A percentile compares a stretch with the other conserved stretches of the same genome.
These are phyloP conservation scores for Didymosphaeria variabile DNA, from an alignment of 2,329 filamentous ascomycete species.

Conservation along the genomic window DNA sequence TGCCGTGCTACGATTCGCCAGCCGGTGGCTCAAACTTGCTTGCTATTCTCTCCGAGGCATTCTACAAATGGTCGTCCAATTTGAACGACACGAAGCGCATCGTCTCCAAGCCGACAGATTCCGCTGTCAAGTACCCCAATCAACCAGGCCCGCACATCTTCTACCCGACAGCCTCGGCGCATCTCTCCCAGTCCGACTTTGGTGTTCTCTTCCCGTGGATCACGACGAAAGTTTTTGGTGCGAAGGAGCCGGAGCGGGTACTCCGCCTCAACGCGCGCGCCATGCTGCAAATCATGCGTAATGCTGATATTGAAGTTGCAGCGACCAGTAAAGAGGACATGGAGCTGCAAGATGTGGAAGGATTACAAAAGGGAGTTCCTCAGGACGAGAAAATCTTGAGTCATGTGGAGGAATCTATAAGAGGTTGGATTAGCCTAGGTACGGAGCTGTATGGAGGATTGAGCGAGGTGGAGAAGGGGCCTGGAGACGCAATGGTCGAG, in stretches of 20 bases:
- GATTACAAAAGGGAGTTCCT: slow-evolving; percentile 16
- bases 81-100: slow-evolving; percentile 73
- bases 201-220: slow-evolving; percentile 80
- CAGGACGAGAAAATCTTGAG: slow-evolving; percentile 47
- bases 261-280: slow-evolving; percentile 84
- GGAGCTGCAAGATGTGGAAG: slow-evolving; percentile 45
- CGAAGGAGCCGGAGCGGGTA: slow-evolving; percentile 78
- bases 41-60: slow-evolving; percentile 77
- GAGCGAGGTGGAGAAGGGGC: slow-evolving; percentile 19
- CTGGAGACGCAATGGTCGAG: slow-evolving; percentile 43
- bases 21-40: slow-evolving; percentile 67
- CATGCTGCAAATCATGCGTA: slow-evolving; percentile 75
- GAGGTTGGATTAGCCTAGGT: slow-evolving; percentile 47
- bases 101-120: slow-evolving; percentile 66
- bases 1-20: slow-evolving; percentile 70
- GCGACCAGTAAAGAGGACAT: slow-evolving; percentile 50
- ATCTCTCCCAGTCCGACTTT: slow-evolving; percentile 85
- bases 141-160: slow-evolving; percentile 70
- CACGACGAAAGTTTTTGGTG: slow-evolving; percentile 60
- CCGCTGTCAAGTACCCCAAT: slow-evolving; percentile 52
- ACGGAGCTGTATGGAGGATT: slow-evolving; percentile 23
- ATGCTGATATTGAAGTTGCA: slow-evolving; percentile 53
- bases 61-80: slow-evolving; percentile 80
- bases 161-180: slow-evolving; percentile 77
- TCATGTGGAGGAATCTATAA: slow-evolving; percentile 33